Evolutionary conservation across 805 yeast species (phyloP), one percentile per base, ranked within the genome.

Genomic region (Myxozyma sirexii): DNA sequence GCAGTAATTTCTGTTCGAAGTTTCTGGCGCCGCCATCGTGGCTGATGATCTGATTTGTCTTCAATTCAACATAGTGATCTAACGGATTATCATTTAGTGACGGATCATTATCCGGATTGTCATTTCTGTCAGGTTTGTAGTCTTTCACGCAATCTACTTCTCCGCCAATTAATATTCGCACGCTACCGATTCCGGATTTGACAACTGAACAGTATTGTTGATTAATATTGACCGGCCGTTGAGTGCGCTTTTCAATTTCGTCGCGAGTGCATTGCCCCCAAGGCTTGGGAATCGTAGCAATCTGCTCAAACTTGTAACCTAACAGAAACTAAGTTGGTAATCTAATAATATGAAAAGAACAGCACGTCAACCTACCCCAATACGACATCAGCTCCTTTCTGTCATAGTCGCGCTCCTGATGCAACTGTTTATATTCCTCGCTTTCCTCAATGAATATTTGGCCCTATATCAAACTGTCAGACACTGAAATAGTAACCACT

Each of bases 91-190:
- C 70, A 35, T 38, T 46, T 8, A 48, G 29, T 5, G 35, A 27
- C 6, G 50, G 69, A 70, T 29, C 66, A 31, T 53, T 27, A 33
- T 51, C 47, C 13, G 47, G 69, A 70, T 26, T 63, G 63, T 35
- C 56, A 13, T 1, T 57, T 5, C 74, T 75, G 29, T 75, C 79
- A 1, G 92, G 90, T 64, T 85, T 82, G 68, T 83, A 90, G 71
- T 91, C 97, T 81, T 86, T 87, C 10, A 87, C 86, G 71, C 97
- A 87, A 73, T 93, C 98, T 21, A 93, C 89, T 75, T 94, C 98
- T 1, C 97, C 97, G 0, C 91, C 96, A 46, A 91, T 72, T 4
- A 89, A 72, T 45, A 90, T 74, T 63, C 81, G 82, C 19, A 84
- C 80, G 47, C 80, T 80, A 7, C 97, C 97, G 15, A 93, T 84